phyloP scores from a whole-genome alignment of 1,139 yeast species.

The Debaryomyces coudertii region DNA sequence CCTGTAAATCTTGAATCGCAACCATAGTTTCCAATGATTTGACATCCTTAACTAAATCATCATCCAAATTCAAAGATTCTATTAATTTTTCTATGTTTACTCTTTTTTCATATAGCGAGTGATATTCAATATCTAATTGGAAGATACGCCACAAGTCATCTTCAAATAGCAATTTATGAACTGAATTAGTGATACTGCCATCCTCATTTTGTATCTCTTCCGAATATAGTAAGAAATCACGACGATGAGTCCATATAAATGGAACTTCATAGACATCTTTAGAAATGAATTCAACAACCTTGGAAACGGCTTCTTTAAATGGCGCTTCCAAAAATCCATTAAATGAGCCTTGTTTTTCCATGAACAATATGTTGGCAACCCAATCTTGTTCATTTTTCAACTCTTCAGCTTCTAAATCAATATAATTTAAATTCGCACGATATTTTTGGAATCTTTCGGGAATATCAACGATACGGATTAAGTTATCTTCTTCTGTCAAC shows the following conservation, averaged over 20 bases:
- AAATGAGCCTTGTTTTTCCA: conserved; percentile 50
- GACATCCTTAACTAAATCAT: conserved; percentile 60
- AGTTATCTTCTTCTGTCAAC: conserved; percentile 91
- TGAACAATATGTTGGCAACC: conserved; percentile 63
- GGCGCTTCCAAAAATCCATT: conserved; percentile 54
- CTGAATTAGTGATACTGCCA: conserved; percentile 42
- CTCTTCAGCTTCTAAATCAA: conserved; percentile 70
- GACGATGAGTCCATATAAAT: conserved; percentile 94
- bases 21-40: conserved; percentile 65
- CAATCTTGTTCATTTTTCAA: conserved; percentile 74
- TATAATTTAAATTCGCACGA: conserved; percentile 64
- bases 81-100: conserved; percentile 62
- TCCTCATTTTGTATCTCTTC: conserved; percentile 56
- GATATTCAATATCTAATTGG: conserved; percentile 84
- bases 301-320: conserved; percentile 70
- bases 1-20: conserved; percentile 86
- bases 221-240: conserved; percentile 75
- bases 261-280: conserved; percentile 89
- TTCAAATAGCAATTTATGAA: conserved; percentile 63
- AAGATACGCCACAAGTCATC: conserved; percentile 94
- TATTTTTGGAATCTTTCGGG: conserved; percentile 91
- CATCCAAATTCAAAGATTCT: conserved; percentile 57
- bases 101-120: conserved; percentile 79
- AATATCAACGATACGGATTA: conserved; percentile 80
- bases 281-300: conserved; percentile 77